Evolutionary conservation across 106 monocot genomes (phyloP).

Genomic region (Dendrobium chrysotoxum): DNA sequence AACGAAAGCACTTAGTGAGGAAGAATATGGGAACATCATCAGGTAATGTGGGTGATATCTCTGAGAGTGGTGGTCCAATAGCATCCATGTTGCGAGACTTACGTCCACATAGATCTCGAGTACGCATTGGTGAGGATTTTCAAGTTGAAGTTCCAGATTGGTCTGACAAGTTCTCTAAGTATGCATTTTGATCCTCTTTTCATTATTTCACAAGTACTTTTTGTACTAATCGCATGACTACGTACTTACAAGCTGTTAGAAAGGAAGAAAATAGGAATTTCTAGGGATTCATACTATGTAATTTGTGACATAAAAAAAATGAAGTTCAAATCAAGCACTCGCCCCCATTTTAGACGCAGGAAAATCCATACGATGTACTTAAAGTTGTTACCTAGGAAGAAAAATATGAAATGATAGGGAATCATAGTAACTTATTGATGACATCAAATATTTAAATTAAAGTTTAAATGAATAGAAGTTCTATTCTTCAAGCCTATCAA

Average conservation of each 20-base stretch:
- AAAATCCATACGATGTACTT: neutral
- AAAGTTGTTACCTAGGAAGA: too few species aligned
- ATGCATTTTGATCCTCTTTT: constrained; percentile 27
- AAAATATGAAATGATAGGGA: neutral
- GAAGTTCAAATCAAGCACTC: neutral
- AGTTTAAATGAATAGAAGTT: neutral
- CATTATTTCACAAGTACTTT: neutral
- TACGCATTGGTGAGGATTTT: constrained; percentile 60
- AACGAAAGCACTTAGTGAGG: constrained; percentile 26
- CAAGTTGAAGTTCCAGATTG: constrained; percentile 76
- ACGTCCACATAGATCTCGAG: constrained; percentile 32
- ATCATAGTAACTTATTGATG: neutral
- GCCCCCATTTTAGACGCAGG: neutral
- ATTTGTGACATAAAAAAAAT: neutral
- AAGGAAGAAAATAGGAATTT: constrained; percentile 5
- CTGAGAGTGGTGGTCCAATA: constrained; percentile 29
- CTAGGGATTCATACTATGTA: neutral
- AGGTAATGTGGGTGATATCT: constrained; percentile 7
- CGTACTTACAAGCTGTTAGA: neutral
- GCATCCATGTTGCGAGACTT: constrained; percentile 47
- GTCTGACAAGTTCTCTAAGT: constrained; percentile 39
- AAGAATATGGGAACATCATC: constrained; percentile 17
- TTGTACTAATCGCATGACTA: neutral
- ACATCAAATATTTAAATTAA: neutral
- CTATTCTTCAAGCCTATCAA: neutral